These are phyloP conservation scores for Cryptococcus hybrid DNA, from an alignment of 1,284 basidiomycete species.

Conservation along the genomic window DNA sequence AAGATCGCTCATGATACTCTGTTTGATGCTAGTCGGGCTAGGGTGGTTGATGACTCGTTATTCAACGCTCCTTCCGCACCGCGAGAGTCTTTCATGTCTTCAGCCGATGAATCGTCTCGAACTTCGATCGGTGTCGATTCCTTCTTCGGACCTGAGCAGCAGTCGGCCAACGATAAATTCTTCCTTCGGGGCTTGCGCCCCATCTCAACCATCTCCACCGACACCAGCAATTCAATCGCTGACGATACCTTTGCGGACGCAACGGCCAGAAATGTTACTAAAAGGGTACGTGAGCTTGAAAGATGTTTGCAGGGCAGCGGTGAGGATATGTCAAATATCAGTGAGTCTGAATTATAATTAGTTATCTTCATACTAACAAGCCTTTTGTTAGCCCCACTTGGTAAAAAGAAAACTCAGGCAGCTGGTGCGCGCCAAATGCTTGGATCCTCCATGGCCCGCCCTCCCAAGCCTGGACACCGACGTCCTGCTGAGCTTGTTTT, in stretches of 20 bases:
- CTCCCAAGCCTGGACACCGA: slow-evolving; percentile 22
- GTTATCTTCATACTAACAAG: not conserved
- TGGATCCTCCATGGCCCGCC: slow-evolving; percentile 18
- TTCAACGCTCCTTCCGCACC: slow-evolving; percentile 54
- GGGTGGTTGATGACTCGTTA: slow-evolving; percentile 60
- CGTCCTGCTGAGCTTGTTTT: slow-evolving; percentile 28
- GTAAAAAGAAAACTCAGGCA: slow-evolving; percentile 2
- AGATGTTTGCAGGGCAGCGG: slow-evolving; percentile 25
- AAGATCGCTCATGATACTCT: slow-evolving; percentile 60
- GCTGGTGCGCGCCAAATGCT: slow-evolving; percentile 16
- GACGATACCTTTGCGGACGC: slow-evolving; percentile 34
- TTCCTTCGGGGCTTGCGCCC: slow-evolving; percentile 31
- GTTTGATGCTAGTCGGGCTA: slow-evolving; percentile 51
- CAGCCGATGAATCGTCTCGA: slow-evolving; percentile 54
- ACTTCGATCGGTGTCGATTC: slow-evolving; percentile 57
- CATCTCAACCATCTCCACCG: slow-evolving; percentile 22
- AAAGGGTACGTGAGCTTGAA: slow-evolving; percentile 3
- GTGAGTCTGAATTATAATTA: slow-evolving; percentile 12
- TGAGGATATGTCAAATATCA: slow-evolving; percentile 23
- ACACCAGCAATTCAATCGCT: slow-evolving; percentile 9
- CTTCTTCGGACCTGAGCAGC: slow-evolving; percentile 57
- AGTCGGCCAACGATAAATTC: slow-evolving; percentile 13
- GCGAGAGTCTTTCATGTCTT: slow-evolving; percentile 18
- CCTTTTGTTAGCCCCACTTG: slow-evolving; percentile 2
- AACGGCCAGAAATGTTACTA: not conserved